phyloP scores from a whole-genome alignment of 2,329 filamentous ascomycete species.

The Rutstroemia sp. region DNA sequence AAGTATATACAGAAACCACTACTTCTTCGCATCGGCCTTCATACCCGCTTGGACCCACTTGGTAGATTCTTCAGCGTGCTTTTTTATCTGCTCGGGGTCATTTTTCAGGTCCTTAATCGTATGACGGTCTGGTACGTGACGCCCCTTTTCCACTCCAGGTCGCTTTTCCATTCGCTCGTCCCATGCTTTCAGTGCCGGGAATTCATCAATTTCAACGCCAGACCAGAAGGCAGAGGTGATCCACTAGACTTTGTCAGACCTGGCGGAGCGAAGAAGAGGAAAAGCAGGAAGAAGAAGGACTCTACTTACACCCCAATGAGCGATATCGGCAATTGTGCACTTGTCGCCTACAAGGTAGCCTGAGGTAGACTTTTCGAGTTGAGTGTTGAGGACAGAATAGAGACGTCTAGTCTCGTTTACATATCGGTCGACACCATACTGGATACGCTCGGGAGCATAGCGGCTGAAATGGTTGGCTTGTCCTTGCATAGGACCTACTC shows the following conservation, averaged over 20 bases:
- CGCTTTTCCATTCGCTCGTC: conserved; percentile 61
- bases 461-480: conserved; percentile 79
- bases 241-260: conserved; percentile 10
- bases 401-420: conserved; percentile 76
- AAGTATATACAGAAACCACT: neutral
- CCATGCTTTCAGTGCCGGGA: conserved; percentile 72
- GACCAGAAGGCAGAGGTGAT: conserved; percentile 31
- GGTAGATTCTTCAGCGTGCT: conserved; percentile 43
- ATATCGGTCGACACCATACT: conserved; percentile 78
- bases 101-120: conserved; percentile 46
- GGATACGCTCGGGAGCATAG: conserved; percentile 75
- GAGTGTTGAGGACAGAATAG: conserved; percentile 68
- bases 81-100: conserved; percentile 43
- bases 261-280: neutral
- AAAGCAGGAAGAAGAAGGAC: no score
- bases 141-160: conserved; percentile 67
- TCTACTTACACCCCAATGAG: conserved; percentile 32
- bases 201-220: conserved; percentile 64
- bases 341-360: conserved; percentile 61
- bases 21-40: conserved; percentile 32
- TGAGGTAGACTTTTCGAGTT: conserved; percentile 50
- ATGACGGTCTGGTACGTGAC: conserved; percentile 62
- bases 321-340: conserved; percentile 70
- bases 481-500: conserved; percentile 75
- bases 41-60: conserved; percentile 64